Percentiles rank a stretch among this genome's conserved stretches.
Conservation (phyloP, 805 yeast species). For the Metschnikowia shivogae region DNA sequence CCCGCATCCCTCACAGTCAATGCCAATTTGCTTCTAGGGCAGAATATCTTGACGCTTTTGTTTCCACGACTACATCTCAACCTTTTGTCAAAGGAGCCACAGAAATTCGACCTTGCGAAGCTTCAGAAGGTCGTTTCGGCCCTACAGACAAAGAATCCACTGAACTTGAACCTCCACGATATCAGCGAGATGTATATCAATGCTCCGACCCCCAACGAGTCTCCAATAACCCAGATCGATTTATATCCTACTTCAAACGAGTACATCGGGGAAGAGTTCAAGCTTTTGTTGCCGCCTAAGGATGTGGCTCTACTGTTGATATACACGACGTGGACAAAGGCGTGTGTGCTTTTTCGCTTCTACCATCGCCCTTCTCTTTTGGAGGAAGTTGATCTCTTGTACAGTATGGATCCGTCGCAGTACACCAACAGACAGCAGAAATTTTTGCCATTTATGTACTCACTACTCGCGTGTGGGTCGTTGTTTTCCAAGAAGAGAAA, state of each 20-base stretch:
- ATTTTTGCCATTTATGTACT: slow-evolving; percentile 74
- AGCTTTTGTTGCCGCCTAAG: slow-evolving; percentile 69
- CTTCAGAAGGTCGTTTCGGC: slow-evolving; percentile 25
- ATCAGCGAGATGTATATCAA: slow-evolving; percentile 27
- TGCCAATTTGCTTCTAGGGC: slow-evolving; percentile 23
- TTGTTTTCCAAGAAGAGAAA: slow-evolving; percentile 49
- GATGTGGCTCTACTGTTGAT: slow-evolving; percentile 67
- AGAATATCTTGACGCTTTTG: slow-evolving; percentile 31
- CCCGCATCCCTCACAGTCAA: slow-evolving; percentile 13
- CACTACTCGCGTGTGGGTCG: slow-evolving; percentile 88
- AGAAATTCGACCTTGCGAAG: slow-evolving; percentile 31
- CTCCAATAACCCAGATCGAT: slow-evolving; percentile 11
- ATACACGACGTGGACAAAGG: slow-evolving; percentile 76
- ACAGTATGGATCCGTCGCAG: slow-evolving; percentile 68
- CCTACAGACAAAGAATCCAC: slow-evolving; percentile 19
- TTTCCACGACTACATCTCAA: slow-evolving; percentile 35
- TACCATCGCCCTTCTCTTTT: slow-evolving; percentile 81
- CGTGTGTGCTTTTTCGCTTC: slow-evolving; percentile 80
- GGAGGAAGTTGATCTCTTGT: slow-evolving; percentile 68
- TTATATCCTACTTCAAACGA: slow-evolving; percentile 21
- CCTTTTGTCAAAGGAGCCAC: slow-evolving; percentile 28
- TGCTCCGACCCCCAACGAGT: slow-evolving; percentile 21
- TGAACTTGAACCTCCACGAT: slow-evolving; percentile 22
- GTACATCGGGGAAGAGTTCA: slow-evolving; percentile 44
- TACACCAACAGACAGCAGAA: slow-evolving; percentile 70